Evolutionary conservation across 768 basidiomycete species (phyloP), one percentile per base, ranked within the genome.

Genomic region (Lentinula lateritia): DNA sequence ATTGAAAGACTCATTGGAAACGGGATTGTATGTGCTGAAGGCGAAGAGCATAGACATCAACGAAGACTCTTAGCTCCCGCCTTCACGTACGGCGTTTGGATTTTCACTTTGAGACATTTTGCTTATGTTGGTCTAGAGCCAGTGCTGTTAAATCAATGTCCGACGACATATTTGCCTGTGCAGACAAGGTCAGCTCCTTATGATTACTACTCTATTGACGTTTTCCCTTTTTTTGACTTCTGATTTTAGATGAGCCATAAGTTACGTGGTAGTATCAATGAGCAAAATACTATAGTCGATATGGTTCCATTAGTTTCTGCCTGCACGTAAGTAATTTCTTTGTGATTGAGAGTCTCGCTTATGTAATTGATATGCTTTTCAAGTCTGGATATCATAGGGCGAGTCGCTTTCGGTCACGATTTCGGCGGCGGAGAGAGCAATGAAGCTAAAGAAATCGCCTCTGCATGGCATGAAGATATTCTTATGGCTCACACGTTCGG

Each of bases 381-480:
- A 42, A 72, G 71, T 1, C 66, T 74, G 13, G 70, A 72, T 57
- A 69, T 71, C 36, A 70, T 73, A 35, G 72, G 71, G 5, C 70
- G 71, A 46, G 75, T 78, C 55, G 78, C 68, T 0, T 78, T 79
- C 50, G 75, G 73, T n/a, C 74, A 78, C 67, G 73, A 77, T 64
- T 79, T 80, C 65, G 60, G 62, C 1, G 50, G 45, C 42, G 64
- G 41, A 32, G 62, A 54, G 18, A 55, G 28, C 46, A 62, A 62
- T 20, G 71, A 72, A 18, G 70, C 70, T 1, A 65, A 64, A 9
- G 67, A 65, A n/a, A 73, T 73, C 57, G 35, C 41, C 52, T 61
- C 54, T 8, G 65, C 72, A 32, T 73, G 71, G 71, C 48, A 62
- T 2, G 28, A 61, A 10, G 69, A 70, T 42, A 66, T 70, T 12